Percentiles rank a stretch among this genome's conserved stretches.
Evolutionary conservation across 139 green algal species (phyloP).

Genomic region (Closterium sp.): DNA sequence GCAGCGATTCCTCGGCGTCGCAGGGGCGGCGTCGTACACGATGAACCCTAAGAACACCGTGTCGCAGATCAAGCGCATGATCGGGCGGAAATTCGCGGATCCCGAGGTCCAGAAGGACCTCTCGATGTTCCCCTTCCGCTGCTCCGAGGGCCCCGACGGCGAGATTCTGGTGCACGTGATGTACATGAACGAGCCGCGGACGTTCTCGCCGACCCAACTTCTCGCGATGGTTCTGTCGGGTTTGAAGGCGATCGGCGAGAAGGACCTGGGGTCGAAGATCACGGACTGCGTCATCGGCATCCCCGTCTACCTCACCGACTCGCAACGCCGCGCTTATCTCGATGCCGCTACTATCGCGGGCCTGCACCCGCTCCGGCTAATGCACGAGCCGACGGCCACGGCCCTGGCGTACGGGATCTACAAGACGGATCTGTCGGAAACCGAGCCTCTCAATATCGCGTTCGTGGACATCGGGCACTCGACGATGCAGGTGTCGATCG

Average conservation of each 20-base stretch:
- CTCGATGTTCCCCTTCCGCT: slow-evolving; percentile 67
- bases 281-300: slow-evolving; percentile 91
- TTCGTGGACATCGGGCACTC: slow-evolving; percentile 94
- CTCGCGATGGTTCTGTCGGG: slow-evolving; percentile 91
- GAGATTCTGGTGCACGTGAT: slow-evolving; percentile 76
- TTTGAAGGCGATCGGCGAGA: slow-evolving; percentile 85
- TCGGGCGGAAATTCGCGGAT: slow-evolving; percentile 85
- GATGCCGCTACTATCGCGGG: slow-evolving; percentile 69
- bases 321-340: slow-evolving; percentile 56
- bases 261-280: slow-evolving; percentile 73
- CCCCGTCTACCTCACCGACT: slow-evolving; percentile 80
- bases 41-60: slow-evolving; percentile 94
- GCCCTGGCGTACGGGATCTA: slow-evolving; percentile 98
- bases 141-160: slow-evolving; percentile 72
- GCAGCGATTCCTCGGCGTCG: slow-evolving; percentile 80
- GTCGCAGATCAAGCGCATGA: slow-evolving; percentile 85
- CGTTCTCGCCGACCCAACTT: slow-evolving; percentile 69
- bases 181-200: slow-evolving; percentile 63
- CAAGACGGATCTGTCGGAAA: slow-evolving; percentile 94
- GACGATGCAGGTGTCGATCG: slow-evolving; percentile 85
- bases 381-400: slow-evolving; percentile 94
- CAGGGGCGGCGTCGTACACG: slow-evolving; percentile 69
- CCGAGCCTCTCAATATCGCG: slow-evolving; percentile 78
- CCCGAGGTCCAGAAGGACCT: slow-evolving; percentile 80
- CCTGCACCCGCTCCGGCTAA: slow-evolving; percentile 87